Evolutionary conservation across 345 rosid genomes (phyloP).

Genomic region (Salix caprea): DNA sequence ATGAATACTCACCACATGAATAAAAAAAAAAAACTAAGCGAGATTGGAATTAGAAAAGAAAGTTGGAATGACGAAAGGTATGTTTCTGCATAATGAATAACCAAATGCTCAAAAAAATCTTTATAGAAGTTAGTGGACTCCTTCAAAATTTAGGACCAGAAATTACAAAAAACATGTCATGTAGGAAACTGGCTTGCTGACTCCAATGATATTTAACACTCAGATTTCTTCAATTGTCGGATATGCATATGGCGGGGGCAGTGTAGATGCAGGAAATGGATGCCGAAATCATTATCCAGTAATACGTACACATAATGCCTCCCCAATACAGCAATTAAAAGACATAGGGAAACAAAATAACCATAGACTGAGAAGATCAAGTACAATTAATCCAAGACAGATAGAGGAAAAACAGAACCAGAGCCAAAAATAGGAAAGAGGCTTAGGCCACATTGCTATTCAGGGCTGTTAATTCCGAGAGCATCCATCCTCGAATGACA

Average conservation of each 20-base stretch:
- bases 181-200: background rate
- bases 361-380: background rate
- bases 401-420: background rate
- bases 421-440: background rate
- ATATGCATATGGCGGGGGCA: background rate
- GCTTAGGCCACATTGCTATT: background rate
- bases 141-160: background rate
- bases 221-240: background rate
- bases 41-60: background rate
- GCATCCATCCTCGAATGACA: background rate
- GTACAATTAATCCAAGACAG: background rate
- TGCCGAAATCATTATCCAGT: background rate
- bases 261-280: background rate
- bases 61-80: background rate
- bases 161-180: background rate
- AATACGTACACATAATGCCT: background rate
- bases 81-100: background rate
- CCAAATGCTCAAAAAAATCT: background rate
- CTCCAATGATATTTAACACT: background rate
- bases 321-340: background rate
- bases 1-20: background rate
- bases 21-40: background rate
- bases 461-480: background rate
- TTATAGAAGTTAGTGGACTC: background rate
- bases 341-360: background rate